Percentiles rank a stretch among this genome's conserved stretches.
phyloP scores from a whole-genome alignment of 2,329 filamentous ascomycete genomes.

The Diaporthe velutina region DNA sequence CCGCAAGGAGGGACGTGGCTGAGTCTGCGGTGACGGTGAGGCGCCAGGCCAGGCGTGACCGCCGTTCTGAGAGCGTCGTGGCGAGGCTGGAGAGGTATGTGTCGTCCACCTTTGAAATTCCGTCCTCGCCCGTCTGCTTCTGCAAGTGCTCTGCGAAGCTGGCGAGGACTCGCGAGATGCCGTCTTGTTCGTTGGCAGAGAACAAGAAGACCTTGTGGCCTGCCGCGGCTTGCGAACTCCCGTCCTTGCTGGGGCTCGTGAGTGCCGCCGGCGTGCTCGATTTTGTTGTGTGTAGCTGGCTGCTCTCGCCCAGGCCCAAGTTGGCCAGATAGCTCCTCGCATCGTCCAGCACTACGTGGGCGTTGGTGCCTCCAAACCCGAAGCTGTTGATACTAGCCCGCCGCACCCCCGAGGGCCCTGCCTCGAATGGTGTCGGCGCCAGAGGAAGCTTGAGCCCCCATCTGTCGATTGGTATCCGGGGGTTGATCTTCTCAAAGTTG shows the following conservation, averaged over 20 bases:
- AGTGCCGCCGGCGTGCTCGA: conserved; percentile 5
- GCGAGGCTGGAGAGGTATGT: conserved; percentile 34
- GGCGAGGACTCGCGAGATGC: conserved; percentile 33
- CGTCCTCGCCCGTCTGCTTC: conserved; percentile 18
- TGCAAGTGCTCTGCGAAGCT: conserved; percentile 28
- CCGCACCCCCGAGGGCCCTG: conserved; percentile 33
- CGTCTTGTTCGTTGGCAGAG: conserved; percentile 31
- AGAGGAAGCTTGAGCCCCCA: conserved; percentile 36
- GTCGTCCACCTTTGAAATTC: background rate
- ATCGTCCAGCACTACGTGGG: conserved; percentile 55
- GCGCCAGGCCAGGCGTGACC: conserved; percentile 34
- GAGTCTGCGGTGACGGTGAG: conserved; percentile 34
- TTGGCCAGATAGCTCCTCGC: conserved; percentile 30
- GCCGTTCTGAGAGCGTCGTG: conserved; percentile 34
- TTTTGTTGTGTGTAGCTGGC: conserved; percentile 14
- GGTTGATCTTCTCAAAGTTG: conserved; percentile 42
- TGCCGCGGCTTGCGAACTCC: background rate
- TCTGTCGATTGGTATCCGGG: conserved; percentile 37
- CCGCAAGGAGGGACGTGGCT: conserved; percentile 11
- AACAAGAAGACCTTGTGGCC: conserved; percentile 35
- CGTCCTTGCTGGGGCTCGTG: background rate
- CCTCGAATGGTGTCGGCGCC: conserved; percentile 41
- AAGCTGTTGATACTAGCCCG: conserved; percentile 54
- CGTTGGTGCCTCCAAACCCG: conserved; percentile 61
- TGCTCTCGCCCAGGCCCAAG: conserved; percentile 11